Evolutionary conservation across 257 asterid species (phyloP), one percentile per base, ranked within the genome.

Genomic region (Solanum virginianum): DNA sequence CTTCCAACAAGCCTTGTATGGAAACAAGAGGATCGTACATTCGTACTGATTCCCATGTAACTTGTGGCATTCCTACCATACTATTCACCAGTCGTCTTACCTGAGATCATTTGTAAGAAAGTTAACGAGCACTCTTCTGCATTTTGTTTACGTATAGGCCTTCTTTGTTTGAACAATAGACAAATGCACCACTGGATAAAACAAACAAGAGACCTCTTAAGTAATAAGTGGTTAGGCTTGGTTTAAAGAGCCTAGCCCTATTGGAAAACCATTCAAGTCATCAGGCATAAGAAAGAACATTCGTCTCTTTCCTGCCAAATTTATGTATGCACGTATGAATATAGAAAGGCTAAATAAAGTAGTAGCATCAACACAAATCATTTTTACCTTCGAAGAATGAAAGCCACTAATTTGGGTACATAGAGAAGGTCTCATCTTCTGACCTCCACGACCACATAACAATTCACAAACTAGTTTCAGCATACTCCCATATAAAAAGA

Each of bases 341-440:
- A 41, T 36, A 9, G 41, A 66, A 75, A 17, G 20, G 36, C 8
- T 32, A 41, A 54, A 29, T 43, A 57, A 82, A 29, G 66, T 54
- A 32, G 79, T 49, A 68, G 84, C 83, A 70, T 24, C 45, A 83
- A n/a, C 57, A 10, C 32, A 68, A 66, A 69, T 10, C 5, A 69
- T 36, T 22, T 36, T 17, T 80, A 93, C 98, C 95, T 89, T 93
- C 47, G 89, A 87, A 88, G 92, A 81, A 75, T 92, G 97, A 80
- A 92, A 89, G 80, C 87, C 81, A 51, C 90, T 47, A 16, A 82
- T 86, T 81, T 91, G 95, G 10, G 88, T 79, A 87, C 49, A 70
- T 43, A 89, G 85, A 59, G 86, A 88, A 68, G 91, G 88, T 84
- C 91, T 69, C 83, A 89, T 81, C 82, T 80, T 88, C 86, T 84